Evolutionary conservation across 257 asterid species (phyloP), one percentile per base, ranked within the genome.

Genomic region (Solanum chmielewskii): DNA sequence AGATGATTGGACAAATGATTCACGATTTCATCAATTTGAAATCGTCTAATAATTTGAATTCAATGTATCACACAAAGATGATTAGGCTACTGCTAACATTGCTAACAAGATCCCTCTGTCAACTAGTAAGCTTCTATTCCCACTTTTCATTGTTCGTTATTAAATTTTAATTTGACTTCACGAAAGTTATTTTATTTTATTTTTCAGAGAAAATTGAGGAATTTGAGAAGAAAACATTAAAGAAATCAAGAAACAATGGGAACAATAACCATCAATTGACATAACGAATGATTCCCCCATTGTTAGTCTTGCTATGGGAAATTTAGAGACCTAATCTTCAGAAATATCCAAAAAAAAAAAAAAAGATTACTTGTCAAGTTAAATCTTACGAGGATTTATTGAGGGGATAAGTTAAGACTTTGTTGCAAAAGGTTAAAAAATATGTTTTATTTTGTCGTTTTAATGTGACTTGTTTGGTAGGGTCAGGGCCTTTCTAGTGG

Each of bases 241-340:
- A 59, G 89, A 74, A n/a, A 13, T 88, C 96, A 83, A 90, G 89
- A 86, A 89, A 88, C 74, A 90, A 80, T 78, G 91, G 70, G 16
- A 92, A 88, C 98, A 95, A 66, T 92, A 93, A 3, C 98, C 96
- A 0, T 94, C 94, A 0, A 80, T 95, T 4, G 98, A 97, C 47
- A 95, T 95, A 66, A 97, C 99, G 3, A 97, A 95, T 13, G 99
- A 95, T 88, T 97, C 98, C 3, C 99, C 98, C 1, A 95, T 97
- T 47, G 97, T 95, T 23, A 98, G 99, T 44, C 92, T 97, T 76
- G 98, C 98, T 3, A 91, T 88, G 91, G 98, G 94, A 3, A 91
- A 62, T 85, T 88, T 93, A 8, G 93, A 89, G 87, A 31, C 33
- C 33, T 31, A 31, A 31, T 31, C 33, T 35, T 35, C 6, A 35